Percentiles rank a stretch among this genome's conserved stretches.
These are phyloP conservation scores for Cyberlindnera subsufficiens DNA, from an alignment of 805 yeast genomes.

Conservation along the genomic window DNA sequence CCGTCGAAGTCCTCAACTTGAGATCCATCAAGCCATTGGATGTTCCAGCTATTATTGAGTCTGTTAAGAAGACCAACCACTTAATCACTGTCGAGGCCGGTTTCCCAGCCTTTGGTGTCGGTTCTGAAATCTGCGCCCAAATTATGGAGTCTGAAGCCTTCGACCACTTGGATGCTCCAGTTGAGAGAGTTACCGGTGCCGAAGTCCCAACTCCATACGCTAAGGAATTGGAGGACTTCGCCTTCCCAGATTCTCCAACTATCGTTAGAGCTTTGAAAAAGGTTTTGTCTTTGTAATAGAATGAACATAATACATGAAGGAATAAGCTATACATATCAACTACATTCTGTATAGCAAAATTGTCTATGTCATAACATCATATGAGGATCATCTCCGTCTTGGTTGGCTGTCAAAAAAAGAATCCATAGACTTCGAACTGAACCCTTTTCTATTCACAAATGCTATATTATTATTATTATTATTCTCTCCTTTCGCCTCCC, in stretches of 20 bases:
- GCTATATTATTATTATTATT: not conserved
- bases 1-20: slow-evolving; percentile 90
- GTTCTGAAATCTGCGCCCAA: slow-evolving; percentile 96
- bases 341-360: not conserved
- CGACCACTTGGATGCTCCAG: slow-evolving; percentile 97
- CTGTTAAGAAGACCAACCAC: slow-evolving; percentile 96
- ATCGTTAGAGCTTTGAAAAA: slow-evolving; percentile 83
- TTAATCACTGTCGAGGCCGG: slow-evolving; percentile 95
- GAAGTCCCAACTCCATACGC: slow-evolving; percentile 99
- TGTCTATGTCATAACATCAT: too few species aligned
- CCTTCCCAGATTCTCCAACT: slow-evolving; percentile 95
- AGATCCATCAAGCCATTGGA: slow-evolving; percentile 97
- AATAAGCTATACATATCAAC: not conserved
- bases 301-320: too few species aligned
- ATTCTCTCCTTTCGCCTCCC: not conserved
- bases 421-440: not conserved
- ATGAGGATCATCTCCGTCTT: not conserved
- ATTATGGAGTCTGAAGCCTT: slow-evolving; percentile 98
- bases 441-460: slow-evolving; percentile 1
- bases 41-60: slow-evolving; percentile 72
- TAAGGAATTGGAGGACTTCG: slow-evolving; percentile 91
- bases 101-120: slow-evolving; percentile 98
- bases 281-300: slow-evolving; percentile 57
- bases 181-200: slow-evolving; percentile 98
- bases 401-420: not conserved